These are phyloP conservation scores for Metschnikowia picachoensis DNA, from an alignment of 805 yeast genomes.

Conservation along the genomic window DNA sequence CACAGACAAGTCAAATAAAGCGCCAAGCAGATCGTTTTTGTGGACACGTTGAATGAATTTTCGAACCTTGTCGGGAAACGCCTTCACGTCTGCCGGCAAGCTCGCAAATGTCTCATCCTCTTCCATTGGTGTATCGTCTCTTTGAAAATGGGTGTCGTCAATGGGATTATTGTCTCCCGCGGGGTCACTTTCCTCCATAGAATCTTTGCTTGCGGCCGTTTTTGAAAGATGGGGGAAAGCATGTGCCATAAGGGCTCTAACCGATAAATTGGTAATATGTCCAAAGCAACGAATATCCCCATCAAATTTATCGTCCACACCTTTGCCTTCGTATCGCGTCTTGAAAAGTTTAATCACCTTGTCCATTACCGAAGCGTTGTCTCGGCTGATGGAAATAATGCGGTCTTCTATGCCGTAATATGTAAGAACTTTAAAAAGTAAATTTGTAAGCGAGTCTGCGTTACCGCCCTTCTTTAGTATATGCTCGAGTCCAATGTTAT, in stretches of 20 bases:
- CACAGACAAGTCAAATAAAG: constrained; percentile 1
- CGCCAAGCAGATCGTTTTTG: constrained; percentile 1
- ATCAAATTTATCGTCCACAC: constrained; percentile 1
- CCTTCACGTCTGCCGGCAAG: not conserved
- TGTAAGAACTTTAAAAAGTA: not conserved
- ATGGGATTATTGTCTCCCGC: not conserved
- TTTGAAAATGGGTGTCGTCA: not conserved
- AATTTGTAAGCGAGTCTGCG: not conserved
- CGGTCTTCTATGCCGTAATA: constrained; percentile 6
- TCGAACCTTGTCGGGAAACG: not conserved
- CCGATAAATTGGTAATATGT: no score
- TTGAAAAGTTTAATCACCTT: constrained; percentile 1
- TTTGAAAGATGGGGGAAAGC: no score
- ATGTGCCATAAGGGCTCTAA: no score
- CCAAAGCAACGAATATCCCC: constrained; percentile 4
- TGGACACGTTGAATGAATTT: not conserved
- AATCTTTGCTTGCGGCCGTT: no score
- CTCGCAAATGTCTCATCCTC: no score
- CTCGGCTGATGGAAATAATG: constrained; percentile 4
- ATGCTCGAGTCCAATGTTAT: constrained; percentile 6
- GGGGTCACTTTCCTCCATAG: no score
- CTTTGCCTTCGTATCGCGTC: not conserved
- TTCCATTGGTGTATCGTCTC: not conserved
- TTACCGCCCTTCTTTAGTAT: constrained; percentile 1
- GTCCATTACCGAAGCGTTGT: constrained; percentile 2